phyloP scores from a whole-genome alignment of 495 filamentous ascomycete genomes.

The Penicillium taxi region DNA sequence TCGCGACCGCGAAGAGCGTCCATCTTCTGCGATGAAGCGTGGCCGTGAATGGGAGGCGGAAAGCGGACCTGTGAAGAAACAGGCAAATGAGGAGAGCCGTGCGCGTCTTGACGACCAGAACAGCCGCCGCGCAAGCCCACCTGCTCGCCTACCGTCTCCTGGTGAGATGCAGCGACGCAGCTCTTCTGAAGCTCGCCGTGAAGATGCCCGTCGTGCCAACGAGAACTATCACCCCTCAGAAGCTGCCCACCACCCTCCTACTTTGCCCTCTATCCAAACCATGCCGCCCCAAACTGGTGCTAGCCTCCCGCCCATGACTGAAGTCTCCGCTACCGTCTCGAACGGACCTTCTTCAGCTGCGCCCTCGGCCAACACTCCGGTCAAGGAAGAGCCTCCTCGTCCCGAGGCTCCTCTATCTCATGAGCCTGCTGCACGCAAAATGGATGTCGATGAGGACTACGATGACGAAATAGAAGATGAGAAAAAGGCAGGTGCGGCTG shows the following conservation, averaged over 20 bases:
- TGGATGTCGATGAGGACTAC: constrained; percentile 96
- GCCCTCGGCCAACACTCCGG: constrained; percentile 32
- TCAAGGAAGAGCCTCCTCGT: constrained; percentile 40
- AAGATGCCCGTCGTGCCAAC: constrained; percentile 61
- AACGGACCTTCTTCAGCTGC: constrained; percentile 54
- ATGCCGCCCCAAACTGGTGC: constrained; percentile 54
- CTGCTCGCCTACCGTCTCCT: constrained; percentile 51
- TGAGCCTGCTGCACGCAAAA: constrained; percentile 83
- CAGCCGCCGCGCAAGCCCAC: constrained; percentile 64
- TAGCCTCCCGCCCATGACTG: constrained; percentile 48
- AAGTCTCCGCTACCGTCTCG: constrained; percentile 45
- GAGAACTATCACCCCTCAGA: constrained; percentile 85
- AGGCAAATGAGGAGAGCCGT: constrained; percentile 77
- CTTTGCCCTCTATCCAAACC: constrained; percentile 62
- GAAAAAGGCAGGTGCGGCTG: constrained; percentile 46
- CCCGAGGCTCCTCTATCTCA: constrained; percentile 52
- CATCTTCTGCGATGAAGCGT: constrained; percentile 74
- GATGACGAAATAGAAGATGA: constrained; percentile 83
- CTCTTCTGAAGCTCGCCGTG: constrained; percentile 66
- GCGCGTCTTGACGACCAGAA: constrained; percentile 78
- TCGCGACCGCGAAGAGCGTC: constrained; percentile 76
- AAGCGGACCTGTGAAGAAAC: constrained; percentile 63
- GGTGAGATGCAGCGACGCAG: constrained; percentile 64
- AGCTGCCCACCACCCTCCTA: constrained; percentile 76
- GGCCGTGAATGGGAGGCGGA: constrained; percentile 85